Conservation (phyloP, 176 grass and related monocot species). For the Stipa capillata region DNA sequence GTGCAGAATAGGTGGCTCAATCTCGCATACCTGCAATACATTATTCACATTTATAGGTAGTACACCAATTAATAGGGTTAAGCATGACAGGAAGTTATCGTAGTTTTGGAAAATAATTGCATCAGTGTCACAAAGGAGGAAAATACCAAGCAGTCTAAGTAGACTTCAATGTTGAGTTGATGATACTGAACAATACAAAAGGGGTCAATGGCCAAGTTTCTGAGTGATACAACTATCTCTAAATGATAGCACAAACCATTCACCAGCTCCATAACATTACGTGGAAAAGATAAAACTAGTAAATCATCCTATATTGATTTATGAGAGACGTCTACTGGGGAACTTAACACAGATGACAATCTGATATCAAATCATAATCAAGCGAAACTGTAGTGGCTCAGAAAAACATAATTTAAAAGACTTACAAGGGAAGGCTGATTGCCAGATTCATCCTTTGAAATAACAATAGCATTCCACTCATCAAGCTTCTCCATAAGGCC, state of each 20-base stretch:
- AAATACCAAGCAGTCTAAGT: not conserved
- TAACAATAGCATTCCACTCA: constrained; percentile 53
- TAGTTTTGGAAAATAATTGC: not conserved
- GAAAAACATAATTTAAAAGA: not conserved
- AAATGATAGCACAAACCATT: not conserved
- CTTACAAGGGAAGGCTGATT: constrained; percentile 61
- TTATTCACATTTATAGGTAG: not conserved
- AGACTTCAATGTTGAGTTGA: not conserved
- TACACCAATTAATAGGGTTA: not conserved
- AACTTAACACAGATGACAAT: not conserved
- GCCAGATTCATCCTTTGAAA: constrained; percentile 60
- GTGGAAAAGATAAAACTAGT: not conserved
- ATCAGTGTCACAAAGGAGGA: not conserved
- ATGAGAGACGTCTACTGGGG: not conserved
- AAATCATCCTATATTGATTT: not conserved
- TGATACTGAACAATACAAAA: not conserved
- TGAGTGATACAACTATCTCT: not conserved
- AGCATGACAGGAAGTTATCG: not conserved
- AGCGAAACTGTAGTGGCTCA: not conserved
- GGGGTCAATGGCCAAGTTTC: not conserved
- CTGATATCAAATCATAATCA: not conserved
- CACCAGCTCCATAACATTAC: not conserved
- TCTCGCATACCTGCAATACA: constrained; percentile 57
- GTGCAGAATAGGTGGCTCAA: constrained; percentile 60
- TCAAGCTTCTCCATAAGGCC: constrained; percentile 59